Evolutionary conservation across 495 filamentous ascomycete genomes (phyloP), one percentile per base, ranked within the genome.

Genomic region (Corynascus novoguineensis): DNA sequence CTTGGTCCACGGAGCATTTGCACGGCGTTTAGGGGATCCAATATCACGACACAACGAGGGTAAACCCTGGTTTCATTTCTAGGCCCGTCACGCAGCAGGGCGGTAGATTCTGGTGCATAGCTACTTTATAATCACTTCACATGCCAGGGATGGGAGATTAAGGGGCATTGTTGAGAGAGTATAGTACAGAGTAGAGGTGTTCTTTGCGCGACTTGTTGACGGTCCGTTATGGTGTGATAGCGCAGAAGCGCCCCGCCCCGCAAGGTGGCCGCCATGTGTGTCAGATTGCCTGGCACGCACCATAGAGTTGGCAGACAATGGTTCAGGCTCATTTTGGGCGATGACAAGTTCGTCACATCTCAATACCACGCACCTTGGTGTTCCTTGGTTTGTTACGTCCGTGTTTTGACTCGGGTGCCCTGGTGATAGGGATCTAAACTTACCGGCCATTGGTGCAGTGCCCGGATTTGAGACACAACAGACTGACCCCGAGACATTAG

Each of bases 91-190:
- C 7, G 46, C 17, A 11, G 29, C 17, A 37, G 17, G n/a, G 8
- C 9, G 47, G 47, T 19, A 19, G 47, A 22, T 35, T 35, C 15
- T 6, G 8, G 34, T 38, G 35, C 49, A 51, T 51, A 51, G 32
- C 38, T 51, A 51, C 49, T 27, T 51, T 27, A 51, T 51, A 51
- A 51, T 51, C 49, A 48, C 45, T n/a, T n/a, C n/a, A 51, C 22
- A 51, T 50, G 47, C 47, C 47, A 34, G 47, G 12, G 22, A 40
- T 51, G 49, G 31, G 37, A 24, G 50, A 53, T 53, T 27, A 53
- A 44, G 27, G 32, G 51, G 28, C 44, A 51, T 40, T 40, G 49
- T 38, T 3, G 14, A 51, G n/a, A n/a, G 24, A 34, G 15, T 29
- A 50, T 24, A 50, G 27, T 25, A 37, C 47, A 24, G 8, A 15